Percentiles rank a stretch among this genome's conserved stretches.
phyloP scores from a whole-genome alignment of 805 yeast species.

The Saturnispora bothae region DNA sequence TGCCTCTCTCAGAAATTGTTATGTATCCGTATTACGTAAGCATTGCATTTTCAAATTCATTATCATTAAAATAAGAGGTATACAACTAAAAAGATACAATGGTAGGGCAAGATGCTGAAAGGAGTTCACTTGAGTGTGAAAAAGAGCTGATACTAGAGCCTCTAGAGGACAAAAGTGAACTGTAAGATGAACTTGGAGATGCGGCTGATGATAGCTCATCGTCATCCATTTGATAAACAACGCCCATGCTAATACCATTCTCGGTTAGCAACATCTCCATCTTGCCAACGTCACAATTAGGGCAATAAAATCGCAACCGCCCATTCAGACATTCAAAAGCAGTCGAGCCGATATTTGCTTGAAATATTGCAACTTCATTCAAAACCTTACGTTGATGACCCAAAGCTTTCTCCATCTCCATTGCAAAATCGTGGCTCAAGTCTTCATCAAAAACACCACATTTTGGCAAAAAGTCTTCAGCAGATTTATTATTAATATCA shows the following conservation, averaged over 20 bases:
- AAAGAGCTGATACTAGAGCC: background rate
- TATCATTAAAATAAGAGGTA: too few relatives aligned
- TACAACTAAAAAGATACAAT: too few relatives aligned
- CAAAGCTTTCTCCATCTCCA: slow-evolving; percentile 11
- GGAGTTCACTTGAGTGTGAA: too few relatives aligned
- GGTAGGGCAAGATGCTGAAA: too few relatives aligned
- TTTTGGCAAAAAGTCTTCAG: slow-evolving; percentile 13
- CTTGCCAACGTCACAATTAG: slow-evolving; percentile 52
- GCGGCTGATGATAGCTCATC: too few relatives aligned
- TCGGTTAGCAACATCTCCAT: slow-evolving; percentile 50
- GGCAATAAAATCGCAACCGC: slow-evolving; percentile 44
- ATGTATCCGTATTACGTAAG: too few relatives aligned
- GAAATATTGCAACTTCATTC: slow-evolving; percentile 16
- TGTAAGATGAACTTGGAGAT: background rate
- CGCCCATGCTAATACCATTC: slow-evolving; percentile 38
- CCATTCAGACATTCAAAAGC: slow-evolving; percentile 31
- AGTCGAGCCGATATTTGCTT: slow-evolving; percentile 26
- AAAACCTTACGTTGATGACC: slow-evolving; percentile 14
- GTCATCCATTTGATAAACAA: slow-evolving; percentile 10
- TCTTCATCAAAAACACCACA: slow-evolving; percentile 20
- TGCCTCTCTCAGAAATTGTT: too few relatives aligned
- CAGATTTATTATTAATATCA: slow-evolving; percentile 26
- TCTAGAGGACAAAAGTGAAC: background rate
- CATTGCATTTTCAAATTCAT: too few relatives aligned
- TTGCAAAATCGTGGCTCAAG: slow-evolving; percentile 8